Base-by-base conservation (phyloP, 2,329 filamentous ascomycete genomes). In the Verticillium tricorpus region DNA sequence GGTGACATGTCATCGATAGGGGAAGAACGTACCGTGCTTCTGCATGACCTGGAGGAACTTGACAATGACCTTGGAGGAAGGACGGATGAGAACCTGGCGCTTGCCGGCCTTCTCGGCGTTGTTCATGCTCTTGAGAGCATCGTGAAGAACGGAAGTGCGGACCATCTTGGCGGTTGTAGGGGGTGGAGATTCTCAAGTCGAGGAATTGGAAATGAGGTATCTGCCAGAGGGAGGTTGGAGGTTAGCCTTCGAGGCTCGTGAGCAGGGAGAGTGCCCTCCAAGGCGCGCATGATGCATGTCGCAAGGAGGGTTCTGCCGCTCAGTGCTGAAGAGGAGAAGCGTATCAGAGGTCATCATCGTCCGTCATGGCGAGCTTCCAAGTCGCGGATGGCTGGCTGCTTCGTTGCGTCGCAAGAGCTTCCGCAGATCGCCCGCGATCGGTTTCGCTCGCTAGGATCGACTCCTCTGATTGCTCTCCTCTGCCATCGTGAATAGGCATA, bases 61-160 rank as follows among this genome's bases (percentile, higher is more conserved):
- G 86, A 96, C 85, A 76, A 99, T 99, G 86, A 99, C 95, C 91
- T 99, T 99, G 82, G 95, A 98, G 81, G 88, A 91, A 74, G 96
- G 95, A 76, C 93, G 89, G 87, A 99, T 97, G 80, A 99, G 78
- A 78, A 98, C 95, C 86, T 99, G 95, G 78, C 95, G 93, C 91
- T 98, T 98, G 85, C 95, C 95, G 74, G 91, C 86, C 91, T 99
- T 98, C 89, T 99, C 96, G 87, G 95, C 95, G 83, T 99, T 99
- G 93, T 99, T 99, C 90, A 99, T 98, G 86, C 89, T 86, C 82
- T 97, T 97, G 77, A 97, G 91, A 79, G 92, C 93, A 90, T 99
- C 95, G 88, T 98, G 96, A 82, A 99, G 93, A 77, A 98, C 95
- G 80, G 93, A 97, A 77, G 95, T 98, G 86, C 92, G 93, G 83